phyloP scores from a whole-genome alignment of 495 filamentous ascomycete genomes.

The Thermothielavioides terrestris region DNA sequence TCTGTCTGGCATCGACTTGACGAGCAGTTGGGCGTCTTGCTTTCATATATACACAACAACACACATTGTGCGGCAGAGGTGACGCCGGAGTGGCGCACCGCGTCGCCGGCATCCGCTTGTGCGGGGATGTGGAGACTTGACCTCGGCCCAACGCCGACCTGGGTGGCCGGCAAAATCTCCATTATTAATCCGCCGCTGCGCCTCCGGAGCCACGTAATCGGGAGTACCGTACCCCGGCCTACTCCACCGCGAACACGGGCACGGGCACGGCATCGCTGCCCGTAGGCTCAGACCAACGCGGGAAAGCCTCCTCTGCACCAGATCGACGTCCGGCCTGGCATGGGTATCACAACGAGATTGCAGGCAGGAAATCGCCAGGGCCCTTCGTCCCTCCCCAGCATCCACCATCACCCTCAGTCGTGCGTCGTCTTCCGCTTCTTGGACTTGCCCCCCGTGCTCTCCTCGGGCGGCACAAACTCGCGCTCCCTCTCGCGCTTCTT shows the following conservation, averaged over 20 bases:
- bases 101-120: no score
- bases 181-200: slow-evolving; percentile 4
- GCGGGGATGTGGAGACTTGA: no score
- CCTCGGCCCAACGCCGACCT: slow-evolving; percentile 14
- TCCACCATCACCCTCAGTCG: slow-evolving; percentile 23
- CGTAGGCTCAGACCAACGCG: no score
- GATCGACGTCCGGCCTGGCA: slow-evolving; percentile 12
- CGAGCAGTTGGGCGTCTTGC: no score
- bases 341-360: slow-evolving; percentile 27
- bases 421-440: slow-evolving; percentile 51
- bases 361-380: slow-evolving; percentile 6
- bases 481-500: slow-evolving; percentile 77
- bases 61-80: no score
- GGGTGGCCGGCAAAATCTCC: neutral
- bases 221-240: neutral
- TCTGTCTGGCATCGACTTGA: no score
- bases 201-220: no score
- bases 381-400: neutral
- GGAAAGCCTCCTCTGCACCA: neutral
- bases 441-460: slow-evolving; percentile 56
- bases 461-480: slow-evolving; percentile 78
- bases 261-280: neutral
- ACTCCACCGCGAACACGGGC: neutral
- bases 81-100: no score
- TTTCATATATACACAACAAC: no score